A percentile compares a stretch with the other conserved stretches of the same genome.
These are phyloP conservation scores for Mycosphaerella arachidis DNA, from an alignment of 2,329 filamentous ascomycete genomes.

Conservation along the genomic window DNA sequence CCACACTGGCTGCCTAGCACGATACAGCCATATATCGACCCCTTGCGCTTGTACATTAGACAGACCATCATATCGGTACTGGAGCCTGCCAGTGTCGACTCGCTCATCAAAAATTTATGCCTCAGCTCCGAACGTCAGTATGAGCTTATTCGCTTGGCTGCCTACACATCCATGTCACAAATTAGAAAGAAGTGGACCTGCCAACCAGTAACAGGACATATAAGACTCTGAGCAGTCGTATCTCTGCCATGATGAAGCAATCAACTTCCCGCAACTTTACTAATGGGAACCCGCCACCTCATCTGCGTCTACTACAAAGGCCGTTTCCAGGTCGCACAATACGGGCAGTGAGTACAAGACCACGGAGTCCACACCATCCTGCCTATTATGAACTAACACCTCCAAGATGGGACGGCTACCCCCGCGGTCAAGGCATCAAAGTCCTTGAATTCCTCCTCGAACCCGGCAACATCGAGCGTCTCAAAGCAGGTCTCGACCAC, in stretches of 20 bases:
- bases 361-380: neutral
- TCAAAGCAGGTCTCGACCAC: conserved; percentile 10
- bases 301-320: conserved; percentile 22
- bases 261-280: neutral
- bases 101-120: too few relatives aligned
- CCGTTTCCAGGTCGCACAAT: conserved; percentile 25
- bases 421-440: conserved; percentile 20
- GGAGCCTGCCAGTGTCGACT: too few relatives aligned
- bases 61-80: too few relatives aligned
- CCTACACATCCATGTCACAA: too few relatives aligned
- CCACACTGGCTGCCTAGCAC: too few relatives aligned
- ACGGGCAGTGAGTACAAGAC: conserved; percentile 21
- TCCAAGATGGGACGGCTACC: conserved; percentile 18
- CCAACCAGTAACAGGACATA: too few relatives aligned
- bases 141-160: too few relatives aligned
- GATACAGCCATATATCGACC: too few relatives aligned
- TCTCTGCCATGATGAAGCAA: neutral
- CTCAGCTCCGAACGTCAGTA: too few relatives aligned
- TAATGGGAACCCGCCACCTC: conserved; percentile 21
- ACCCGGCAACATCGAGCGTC: conserved; percentile 21
- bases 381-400: neutral
- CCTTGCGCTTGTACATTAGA: too few relatives aligned
- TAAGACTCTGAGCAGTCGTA: neutral
- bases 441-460: conserved; percentile 25
- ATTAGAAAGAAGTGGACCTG: too few relatives aligned